These are phyloP conservation scores for Bifiguratus adelaidae DNA, from an alignment of 192 early-diverging fungal species.

Conservation along the genomic window DNA sequence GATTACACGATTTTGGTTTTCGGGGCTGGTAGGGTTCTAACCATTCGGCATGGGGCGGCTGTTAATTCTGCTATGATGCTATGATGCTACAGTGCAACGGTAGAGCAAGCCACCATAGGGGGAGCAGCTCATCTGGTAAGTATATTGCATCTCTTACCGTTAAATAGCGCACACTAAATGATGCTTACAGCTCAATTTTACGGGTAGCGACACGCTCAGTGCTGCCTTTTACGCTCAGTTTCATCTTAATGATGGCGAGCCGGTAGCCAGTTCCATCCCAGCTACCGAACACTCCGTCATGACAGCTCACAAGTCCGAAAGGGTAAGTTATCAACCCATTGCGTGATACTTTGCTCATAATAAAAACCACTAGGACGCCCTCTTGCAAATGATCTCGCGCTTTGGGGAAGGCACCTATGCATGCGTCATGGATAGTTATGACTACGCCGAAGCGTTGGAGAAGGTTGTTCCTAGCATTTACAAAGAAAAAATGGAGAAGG, in stretches of 20 bases:
- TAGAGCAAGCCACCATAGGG: slow-evolving; percentile 81
- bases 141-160: background rate
- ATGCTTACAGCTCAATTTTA: slow-evolving; percentile 61
- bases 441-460: slow-evolving; percentile 66
- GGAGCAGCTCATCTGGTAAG: slow-evolving; percentile 71
- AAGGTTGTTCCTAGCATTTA: slow-evolving; percentile 62
- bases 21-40: slow-evolving; percentile 41
- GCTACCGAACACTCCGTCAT: slow-evolving; percentile 91
- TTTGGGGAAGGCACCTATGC: slow-evolving; percentile 70
- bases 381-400: slow-evolving; percentile 45
- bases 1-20: slow-evolving; percentile 90
- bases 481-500: slow-evolving; percentile 53
- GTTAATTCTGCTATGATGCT: background rate
- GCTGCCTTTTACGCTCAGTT: slow-evolving; percentile 75
- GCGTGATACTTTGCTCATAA: too few species aligned
- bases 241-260: slow-evolving; percentile 57
- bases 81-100: slow-evolving; percentile 35
- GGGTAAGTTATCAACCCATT: slow-evolving; percentile 14
- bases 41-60: background rate
- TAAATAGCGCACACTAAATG: background rate
- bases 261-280: slow-evolving; percentile 69
- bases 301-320: slow-evolving; percentile 62
- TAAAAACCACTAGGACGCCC: slow-evolving; percentile 56
- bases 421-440: slow-evolving; percentile 89
- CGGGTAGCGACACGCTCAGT: slow-evolving; percentile 69